Evolutionary conservation across 768 basidiomycete species (phyloP), one percentile per base, ranked within the genome.

Genomic region (Lactarius hengduanensis): DNA sequence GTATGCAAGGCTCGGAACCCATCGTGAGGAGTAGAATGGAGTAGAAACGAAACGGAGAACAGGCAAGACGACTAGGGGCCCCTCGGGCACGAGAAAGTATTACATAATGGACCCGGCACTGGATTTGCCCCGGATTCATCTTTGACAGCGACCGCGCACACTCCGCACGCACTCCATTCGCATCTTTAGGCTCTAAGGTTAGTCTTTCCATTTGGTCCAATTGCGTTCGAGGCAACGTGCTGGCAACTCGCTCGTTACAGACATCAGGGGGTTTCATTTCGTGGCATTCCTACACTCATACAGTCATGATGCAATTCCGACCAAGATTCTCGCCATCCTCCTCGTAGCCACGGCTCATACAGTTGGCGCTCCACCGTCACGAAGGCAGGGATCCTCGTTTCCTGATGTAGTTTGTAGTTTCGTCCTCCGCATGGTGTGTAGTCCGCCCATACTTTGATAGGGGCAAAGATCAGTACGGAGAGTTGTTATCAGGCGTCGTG

Each of bases 191-290:
- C n/a, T 50, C 47, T 50, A 50, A 50, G 13, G 47, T 50, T 50
- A 26, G 47, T 22, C 47, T 50, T 50, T 50, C 4, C 11, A 26
- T 26, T 11, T 22, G 47, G 47, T 2, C 22, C 47, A 50, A n/a
- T 11, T 10, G 47, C 22, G 22, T 50, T 50, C 11, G n/a, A 50
- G 60, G 10, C 57, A 64, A 58, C 63, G 63, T 64, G 63, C 41
- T 50, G 43, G 34, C 50, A 43, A 57, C 56, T 22, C 43, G 20
- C 34, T 34, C 34, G 9, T 34, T 34, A 9, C 34, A 34, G 20
- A 45, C 45, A 15, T 63, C 32, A 43, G 62, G 20, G 57, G 30
- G 57, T 34, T 34, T 64, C 59, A 36, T 40, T 53, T 11, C 15
- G 16, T 20, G 1, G 32, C 20, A 2, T 40, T 20, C n/a, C 58